Evolutionary conservation across 2,329 filamentous ascomycete species (phyloP), one percentile per base, ranked within the genome.

Genomic region (Zymoseptoria brevis): DNA sequence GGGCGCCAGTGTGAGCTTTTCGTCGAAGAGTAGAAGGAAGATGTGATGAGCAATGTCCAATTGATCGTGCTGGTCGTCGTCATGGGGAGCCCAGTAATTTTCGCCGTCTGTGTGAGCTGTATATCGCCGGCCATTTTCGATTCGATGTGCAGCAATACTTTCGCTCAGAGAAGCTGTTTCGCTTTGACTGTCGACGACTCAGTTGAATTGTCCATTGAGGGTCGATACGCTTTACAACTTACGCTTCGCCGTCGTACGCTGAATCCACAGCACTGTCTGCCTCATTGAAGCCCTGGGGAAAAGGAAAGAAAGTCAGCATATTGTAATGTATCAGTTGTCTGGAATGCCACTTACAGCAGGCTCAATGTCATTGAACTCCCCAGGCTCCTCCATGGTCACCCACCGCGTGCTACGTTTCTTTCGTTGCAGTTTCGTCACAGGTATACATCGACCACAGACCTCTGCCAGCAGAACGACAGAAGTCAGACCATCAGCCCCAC

Each of bases 11-110:
- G 66, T 67, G n/a, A 72, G 61, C n/a, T 61, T 60, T 19, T 65
- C 68, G 50, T 66, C 60, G 2, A 72, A 62, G 0, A 71, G 68
- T 53, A 75, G 57, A 24, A 69, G 59, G 66, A 72, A 74, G 61
- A 78, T 69, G 67, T 75, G 72, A 63, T 78, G 76, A 8, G 76
- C 75, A 54, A 80, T 71, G 64, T 77, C 76, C 55, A 76, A 68
- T 11, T 66, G 65, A 52, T 66, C 66, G 26, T 65, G 62, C 29
- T 66, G 58, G 48, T 65, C 59, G 7, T 60, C 61, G 50, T 69
- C 75, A 69, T 64, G 79, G 71, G 55, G 75, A 73, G 13, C 73
- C 73, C 60, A 64, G 55, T 66, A 66, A 30, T 56, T 57, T 26
- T 61, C 61, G 45, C 67, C 69, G 22, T 70, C 68, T 41, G 54